Base-by-base conservation (phyloP, 2,329 filamentous ascomycete species). In the Cercospora beticola region DNA sequence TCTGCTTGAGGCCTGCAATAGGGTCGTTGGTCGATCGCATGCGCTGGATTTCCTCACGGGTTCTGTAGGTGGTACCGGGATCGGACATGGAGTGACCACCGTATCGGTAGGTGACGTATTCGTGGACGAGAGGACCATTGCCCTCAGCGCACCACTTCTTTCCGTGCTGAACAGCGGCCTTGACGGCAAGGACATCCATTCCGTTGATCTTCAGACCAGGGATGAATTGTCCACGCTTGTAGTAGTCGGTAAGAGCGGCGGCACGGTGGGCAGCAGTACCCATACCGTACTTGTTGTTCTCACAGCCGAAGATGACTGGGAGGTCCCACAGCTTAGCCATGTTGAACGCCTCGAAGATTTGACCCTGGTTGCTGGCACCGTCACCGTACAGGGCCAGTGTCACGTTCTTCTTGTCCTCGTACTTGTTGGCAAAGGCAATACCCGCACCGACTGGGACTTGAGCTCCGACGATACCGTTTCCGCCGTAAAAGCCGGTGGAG, bases 231-330 rank as follows among this genome's bases (percentile, higher is more conserved):
- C 95, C 95, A 84, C 95, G 94, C 90, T 98, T 98, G 89, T 99
- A 98, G 90, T 99, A 99, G 83, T 99, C 95, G 82, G 95, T 98
- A 80, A 97, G 85, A 77, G 95, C 95, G 70, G 95, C 94, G 70
- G 95, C 94, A 78, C 95, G 93, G 83, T 91, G 90, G 75, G 95
- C 94, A 70, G 95, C 92, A 72, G 95, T 99, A 84, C 95, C 95
- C 95, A 99, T 99, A 82, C 95, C 95, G 82, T 99, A 99, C 85
- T 99, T 99, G 91, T 99, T 99, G 89, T 99, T 99, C 87, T 99
- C 95, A 83, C 95, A 99, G 76, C 93, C 94, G 80, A 99, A 99
- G 75, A 99, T 91, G 75, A 94, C 89, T 65, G 95, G 95, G 59
- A 99, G 86, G 77, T 95, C 94, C 95, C 95, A 99, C 75, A 99